Conservation (phyloP, 352 stramenopile genomes). For the Globisporangium nunn region DNA sequence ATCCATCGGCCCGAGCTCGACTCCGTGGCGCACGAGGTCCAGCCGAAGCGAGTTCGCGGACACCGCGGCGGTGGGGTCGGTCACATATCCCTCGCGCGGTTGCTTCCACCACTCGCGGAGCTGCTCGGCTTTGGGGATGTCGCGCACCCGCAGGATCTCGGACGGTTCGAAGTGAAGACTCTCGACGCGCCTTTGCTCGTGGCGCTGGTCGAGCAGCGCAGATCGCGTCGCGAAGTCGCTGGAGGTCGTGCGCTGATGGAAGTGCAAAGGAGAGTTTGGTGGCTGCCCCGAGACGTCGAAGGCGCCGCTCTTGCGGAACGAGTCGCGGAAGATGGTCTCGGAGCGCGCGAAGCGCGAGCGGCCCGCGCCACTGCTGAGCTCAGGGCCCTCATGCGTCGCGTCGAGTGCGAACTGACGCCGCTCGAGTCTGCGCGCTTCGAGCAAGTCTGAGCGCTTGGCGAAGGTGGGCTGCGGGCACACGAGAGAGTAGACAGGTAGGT, state of each 20-base stretch:
- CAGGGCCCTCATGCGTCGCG: background rate
- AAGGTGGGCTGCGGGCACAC: slow-evolving; percentile 22
- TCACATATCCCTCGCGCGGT: slow-evolving; percentile 42
- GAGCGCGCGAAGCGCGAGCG: slow-evolving; percentile 28
- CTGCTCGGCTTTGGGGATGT: slow-evolving; percentile 41
- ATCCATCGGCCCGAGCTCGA: slow-evolving; percentile 31
- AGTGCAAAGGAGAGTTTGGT: slow-evolving; percentile 19
- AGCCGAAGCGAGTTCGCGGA: slow-evolving; percentile 37
- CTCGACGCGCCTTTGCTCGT: slow-evolving; percentile 21
- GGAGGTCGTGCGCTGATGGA: slow-evolving; percentile 26
- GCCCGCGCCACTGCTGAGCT: slow-evolving; percentile 1
- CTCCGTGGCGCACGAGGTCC: slow-evolving; percentile 25
- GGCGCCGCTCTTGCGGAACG: slow-evolving; percentile 37
- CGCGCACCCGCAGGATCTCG: slow-evolving; percentile 37
- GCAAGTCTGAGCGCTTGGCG: slow-evolving; percentile 34
- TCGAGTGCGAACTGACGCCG: slow-evolving; percentile 27
- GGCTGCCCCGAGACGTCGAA: slow-evolving; percentile 25
- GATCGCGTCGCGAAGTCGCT: slow-evolving; percentile 34
- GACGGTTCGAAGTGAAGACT: slow-evolving; percentile 47
- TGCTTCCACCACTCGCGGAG: slow-evolving; percentile 53
- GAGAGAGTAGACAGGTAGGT: background rate
- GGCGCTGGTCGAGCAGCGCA: slow-evolving; percentile 24
- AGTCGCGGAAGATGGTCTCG: slow-evolving; percentile 44
- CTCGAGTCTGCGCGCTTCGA: slow-evolving; percentile 35
- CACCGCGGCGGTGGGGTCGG: slow-evolving; percentile 30